Evolutionary conservation across 345 rosid genomes (phyloP), one percentile per base, ranked within the genome.

Genomic region (Geranium brycei): DNA sequence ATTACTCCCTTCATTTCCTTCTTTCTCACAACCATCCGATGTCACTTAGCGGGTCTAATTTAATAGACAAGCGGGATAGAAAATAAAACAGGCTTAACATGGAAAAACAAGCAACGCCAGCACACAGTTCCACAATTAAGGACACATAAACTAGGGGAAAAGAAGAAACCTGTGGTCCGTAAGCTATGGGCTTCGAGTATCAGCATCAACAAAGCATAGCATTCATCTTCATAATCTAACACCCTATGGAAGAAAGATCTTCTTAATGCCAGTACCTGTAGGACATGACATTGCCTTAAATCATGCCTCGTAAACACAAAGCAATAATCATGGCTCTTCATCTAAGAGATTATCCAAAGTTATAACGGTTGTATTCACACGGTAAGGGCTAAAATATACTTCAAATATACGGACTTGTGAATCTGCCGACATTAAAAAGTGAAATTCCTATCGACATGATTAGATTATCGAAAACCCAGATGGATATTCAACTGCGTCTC

Each of bases 181-280:
- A 93, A 81, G 80, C 99, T 93, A 73, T 91, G 99, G 38, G 85
- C 80, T 76, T 93, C 99, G 2, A 93, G 97, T 60, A 88, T 76
- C 74, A 88, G 78, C 97, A 88, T 88, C 68, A 93, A 87, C 69
- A 85, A 66, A 66, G 92, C 87, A 73, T 81, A 93, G 84, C 88
- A 93, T 64, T 93, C 99, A 73, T 93, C 99, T 63, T 93, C 99
- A 47, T 80, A 87, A 75, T 93, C 99, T 68, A 93, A 79, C 47
- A 93, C 78, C 65, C 82, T 93, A 62, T 93, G 99, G 14, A 93
- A 85, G 63, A 93, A 74, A 0, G 99, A 95, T 71, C 96, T 82
- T 74, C 99, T 83, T 69, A 93, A 73, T 19, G 99, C 97, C 85
- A 93, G 69, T 56, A 91, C 99, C 97, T 95, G 77, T 31, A 69